Evolutionary conservation across 1,284 basidiomycete species (phyloP).

Genomic region (Bondarzewia mesenterica): DNA sequence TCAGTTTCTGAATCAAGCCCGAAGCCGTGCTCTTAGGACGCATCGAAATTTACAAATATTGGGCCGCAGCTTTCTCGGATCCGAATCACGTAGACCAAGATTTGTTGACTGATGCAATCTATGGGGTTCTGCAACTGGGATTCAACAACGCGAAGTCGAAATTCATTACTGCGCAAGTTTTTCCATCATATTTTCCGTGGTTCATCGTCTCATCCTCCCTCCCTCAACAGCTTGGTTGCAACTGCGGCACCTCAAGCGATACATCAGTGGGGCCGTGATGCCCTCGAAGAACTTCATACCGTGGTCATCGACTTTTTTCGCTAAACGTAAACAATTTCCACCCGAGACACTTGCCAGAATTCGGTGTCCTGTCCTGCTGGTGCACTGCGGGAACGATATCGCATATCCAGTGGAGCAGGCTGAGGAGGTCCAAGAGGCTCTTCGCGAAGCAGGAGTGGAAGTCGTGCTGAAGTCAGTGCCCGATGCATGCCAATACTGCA

Average conservation of each 20-base stretch:
- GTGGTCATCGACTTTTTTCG: neutral
- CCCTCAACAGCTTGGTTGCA: neutral
- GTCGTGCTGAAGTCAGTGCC: neutral
- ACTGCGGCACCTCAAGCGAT: neutral
- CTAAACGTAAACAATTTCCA: neutral
- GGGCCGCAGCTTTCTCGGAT: neutral
- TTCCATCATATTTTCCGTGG: neutral
- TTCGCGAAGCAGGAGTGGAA: neutral
- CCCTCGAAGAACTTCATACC: neutral
- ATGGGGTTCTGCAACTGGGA: neutral
- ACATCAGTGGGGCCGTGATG: neutral
- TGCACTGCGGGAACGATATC: neutral
- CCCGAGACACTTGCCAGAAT: neutral
- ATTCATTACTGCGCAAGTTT: neutral
- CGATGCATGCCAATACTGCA: neutral
- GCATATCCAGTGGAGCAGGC: neutral
- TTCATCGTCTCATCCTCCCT: neutral
- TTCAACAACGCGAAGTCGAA: neutral
- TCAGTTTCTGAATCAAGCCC: neutral
- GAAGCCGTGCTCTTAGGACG: neutral
- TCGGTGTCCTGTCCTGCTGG: neutral
- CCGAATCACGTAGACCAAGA: neutral
- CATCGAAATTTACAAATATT: neutral
- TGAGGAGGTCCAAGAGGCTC: neutral
- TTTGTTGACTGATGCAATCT: neutral